Conservation (phyloP, 805 yeast species). For the Saccharomycopsis sp. region DNA sequence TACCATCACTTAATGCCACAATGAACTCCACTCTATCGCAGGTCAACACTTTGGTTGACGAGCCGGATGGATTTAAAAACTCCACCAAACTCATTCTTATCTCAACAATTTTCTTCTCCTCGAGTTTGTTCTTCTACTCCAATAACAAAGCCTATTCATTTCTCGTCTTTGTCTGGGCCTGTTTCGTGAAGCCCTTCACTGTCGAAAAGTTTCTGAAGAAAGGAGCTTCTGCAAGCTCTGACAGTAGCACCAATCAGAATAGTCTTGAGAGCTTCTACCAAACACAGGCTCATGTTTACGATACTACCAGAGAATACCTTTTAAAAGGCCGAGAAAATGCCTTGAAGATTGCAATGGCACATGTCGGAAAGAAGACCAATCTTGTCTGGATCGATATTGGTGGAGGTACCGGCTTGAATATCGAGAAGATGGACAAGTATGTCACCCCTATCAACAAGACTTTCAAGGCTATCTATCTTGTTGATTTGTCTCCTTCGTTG, state of each 20-base stretch:
- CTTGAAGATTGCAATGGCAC: constrained; percentile 51
- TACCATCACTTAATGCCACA: no score
- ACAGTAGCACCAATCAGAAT: constrained; percentile 26
- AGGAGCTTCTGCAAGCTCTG: constrained; percentile 23
- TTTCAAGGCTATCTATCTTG: constrained; percentile 62
- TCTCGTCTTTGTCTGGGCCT: constrained; percentile 29
- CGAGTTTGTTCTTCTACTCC: neutral
- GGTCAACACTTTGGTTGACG: neutral
- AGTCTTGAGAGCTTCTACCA: constrained; percentile 58
- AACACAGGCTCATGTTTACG: constrained; percentile 73
- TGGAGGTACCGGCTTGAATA: constrained; percentile 82
- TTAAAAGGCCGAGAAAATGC: constrained; percentile 68
- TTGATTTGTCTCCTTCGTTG: constrained; percentile 72
- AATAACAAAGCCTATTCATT: constrained; percentile 7
- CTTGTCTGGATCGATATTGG: constrained; percentile 77
- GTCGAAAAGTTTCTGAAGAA: constrained; percentile 23
- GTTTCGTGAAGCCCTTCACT: constrained; percentile 31
- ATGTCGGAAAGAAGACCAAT: constrained; percentile 38
- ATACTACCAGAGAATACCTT: constrained; percentile 57
- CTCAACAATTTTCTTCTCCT: neutral
- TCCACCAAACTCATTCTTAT: neutral
- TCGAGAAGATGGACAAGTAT: constrained; percentile 63
- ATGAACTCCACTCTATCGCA: neutral
- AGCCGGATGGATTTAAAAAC: neutral
- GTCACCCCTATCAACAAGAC: constrained; percentile 30